Conservation (phyloP, 2,329 filamentous ascomycete genomes). For the Nigrograna mackinnonii region DNA sequence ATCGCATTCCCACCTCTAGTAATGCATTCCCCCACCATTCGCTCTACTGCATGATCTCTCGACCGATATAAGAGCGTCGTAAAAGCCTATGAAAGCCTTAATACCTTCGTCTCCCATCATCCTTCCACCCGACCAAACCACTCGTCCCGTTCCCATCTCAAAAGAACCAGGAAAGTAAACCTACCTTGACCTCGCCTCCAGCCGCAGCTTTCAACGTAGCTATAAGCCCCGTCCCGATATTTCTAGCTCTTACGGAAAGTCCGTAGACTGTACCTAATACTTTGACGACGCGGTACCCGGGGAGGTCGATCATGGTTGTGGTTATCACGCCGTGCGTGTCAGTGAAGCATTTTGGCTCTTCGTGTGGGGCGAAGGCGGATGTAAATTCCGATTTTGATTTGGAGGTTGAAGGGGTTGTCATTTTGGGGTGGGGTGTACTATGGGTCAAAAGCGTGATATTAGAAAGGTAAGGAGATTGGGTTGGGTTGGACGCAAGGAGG, state of each 20-base stretch:
- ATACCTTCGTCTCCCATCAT: background rate
- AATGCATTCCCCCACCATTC: slow-evolving; percentile 15
- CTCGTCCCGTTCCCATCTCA: too few relatives aligned
- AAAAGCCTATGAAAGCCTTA: slow-evolving; percentile 2
- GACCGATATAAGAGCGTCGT: slow-evolving; percentile 12
- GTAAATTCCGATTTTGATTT: too few relatives aligned
- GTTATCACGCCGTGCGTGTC: slow-evolving; percentile 66
- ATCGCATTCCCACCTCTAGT: slow-evolving; percentile 13
- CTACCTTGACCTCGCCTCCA: slow-evolving; percentile 57
- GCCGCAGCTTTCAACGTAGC: slow-evolving; percentile 62
- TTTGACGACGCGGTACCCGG: slow-evolving; percentile 61
- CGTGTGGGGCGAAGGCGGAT: too few relatives aligned
- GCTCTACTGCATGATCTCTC: slow-evolving; percentile 13
- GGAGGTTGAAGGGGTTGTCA: too few relatives aligned
- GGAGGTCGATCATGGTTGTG: slow-evolving; percentile 66
- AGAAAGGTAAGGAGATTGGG: too few relatives aligned
- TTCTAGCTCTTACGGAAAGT: slow-evolving; percentile 61
- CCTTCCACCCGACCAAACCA: too few relatives aligned
- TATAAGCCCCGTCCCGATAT: slow-evolving; percentile 59
- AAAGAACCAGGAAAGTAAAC: too few relatives aligned
- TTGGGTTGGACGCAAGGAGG: too few relatives aligned
- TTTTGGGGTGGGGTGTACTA: too few relatives aligned
- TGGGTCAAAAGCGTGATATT: too few relatives aligned
- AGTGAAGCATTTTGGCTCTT: too few relatives aligned
- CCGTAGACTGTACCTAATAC: slow-evolving; percentile 64